Percentiles rank a stretch among this genome's conserved stretches.
phyloP scores from a whole-genome alignment of 805 yeast species.

The Hanseniaspora lindneri region DNA sequence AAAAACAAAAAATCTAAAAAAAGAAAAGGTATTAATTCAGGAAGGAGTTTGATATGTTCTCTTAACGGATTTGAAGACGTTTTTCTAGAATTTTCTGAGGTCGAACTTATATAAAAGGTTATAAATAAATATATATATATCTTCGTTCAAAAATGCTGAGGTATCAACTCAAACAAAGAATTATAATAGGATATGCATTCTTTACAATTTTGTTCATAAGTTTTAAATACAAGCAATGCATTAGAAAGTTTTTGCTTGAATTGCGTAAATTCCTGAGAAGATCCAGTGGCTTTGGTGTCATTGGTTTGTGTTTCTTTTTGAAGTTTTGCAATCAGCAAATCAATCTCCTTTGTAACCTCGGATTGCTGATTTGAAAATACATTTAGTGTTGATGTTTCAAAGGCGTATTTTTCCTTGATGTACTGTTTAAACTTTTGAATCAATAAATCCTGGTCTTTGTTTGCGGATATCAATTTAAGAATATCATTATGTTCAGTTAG shows the following conservation, averaged over 20 bases:
- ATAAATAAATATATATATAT: background rate
- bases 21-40: background rate
- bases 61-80: background rate
- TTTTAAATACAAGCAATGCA: background rate
- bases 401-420: conserved; percentile 1
- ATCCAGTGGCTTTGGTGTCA: background rate
- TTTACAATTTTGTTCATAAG: conserved; percentile 12
- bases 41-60: conserved; percentile 6
- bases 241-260: conserved; percentile 2
- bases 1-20: background rate
- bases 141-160: conserved; percentile 7
- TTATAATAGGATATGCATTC: conserved; percentile 13
- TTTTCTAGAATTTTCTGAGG: conserved; percentile 2
- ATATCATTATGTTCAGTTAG: conserved; percentile 21
- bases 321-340: background rate
- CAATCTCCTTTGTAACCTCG: background rate
- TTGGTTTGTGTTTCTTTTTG: background rate
- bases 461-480: background rate
- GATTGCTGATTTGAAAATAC: conserved; percentile 6
- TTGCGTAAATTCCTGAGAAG: background rate
- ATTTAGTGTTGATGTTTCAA: conserved; percentile 3
- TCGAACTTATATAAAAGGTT: background rate
- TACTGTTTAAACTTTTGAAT: conserved; percentile 6
- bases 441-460: background rate
- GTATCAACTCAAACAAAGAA: conserved; percentile 11